Conservation (phyloP, 2,329 filamentous ascomycete species). For the Penicillium sp. region DNA sequence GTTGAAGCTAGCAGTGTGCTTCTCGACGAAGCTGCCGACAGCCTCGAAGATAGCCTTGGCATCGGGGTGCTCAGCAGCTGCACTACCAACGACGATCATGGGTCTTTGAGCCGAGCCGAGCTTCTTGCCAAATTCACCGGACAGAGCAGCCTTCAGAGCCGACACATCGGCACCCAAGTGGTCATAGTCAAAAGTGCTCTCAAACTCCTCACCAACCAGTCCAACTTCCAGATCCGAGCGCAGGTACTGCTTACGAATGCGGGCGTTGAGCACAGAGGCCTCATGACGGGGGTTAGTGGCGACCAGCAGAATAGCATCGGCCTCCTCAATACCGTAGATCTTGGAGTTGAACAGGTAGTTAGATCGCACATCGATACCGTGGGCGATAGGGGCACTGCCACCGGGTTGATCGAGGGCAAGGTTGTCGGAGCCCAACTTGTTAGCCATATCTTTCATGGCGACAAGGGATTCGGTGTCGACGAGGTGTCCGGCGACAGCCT, state of each 20-base stretch:
- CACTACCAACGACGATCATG: constrained; percentile 95
- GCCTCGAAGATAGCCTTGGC: constrained; percentile 92
- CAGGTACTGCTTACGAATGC: constrained; percentile 97
- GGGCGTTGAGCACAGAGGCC: constrained; percentile 90
- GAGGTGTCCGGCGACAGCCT: constrained; percentile 87
- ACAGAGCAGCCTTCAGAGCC: constrained; percentile 79
- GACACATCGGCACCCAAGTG: constrained; percentile 79
- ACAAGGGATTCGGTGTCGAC: constrained; percentile 91
- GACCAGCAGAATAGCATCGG: constrained; percentile 86
- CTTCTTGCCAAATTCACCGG: constrained; percentile 90
- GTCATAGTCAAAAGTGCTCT: constrained; percentile 94
- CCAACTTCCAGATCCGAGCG: constrained; percentile 92
- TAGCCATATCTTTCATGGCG: constrained; percentile 94
- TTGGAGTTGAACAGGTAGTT: constrained; percentile 97
- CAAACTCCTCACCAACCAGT: constrained; percentile 84
- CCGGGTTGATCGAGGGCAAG: constrained; percentile 86
- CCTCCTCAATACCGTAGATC: constrained; percentile 91
- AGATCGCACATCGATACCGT: constrained; percentile 88
- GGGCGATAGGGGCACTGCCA: constrained; percentile 79
- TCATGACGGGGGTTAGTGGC: constrained; percentile 96
- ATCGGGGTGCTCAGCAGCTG: constrained; percentile 85
- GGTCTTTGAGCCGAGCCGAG: constrained; percentile 82
- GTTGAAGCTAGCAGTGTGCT: constrained; percentile 83
- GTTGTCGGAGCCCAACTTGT: constrained; percentile 95
- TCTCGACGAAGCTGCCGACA: constrained; percentile 86